Conservation (phyloP, 2,329 filamentous ascomycete genomes). For the Diaporthe caulivora region DNA sequence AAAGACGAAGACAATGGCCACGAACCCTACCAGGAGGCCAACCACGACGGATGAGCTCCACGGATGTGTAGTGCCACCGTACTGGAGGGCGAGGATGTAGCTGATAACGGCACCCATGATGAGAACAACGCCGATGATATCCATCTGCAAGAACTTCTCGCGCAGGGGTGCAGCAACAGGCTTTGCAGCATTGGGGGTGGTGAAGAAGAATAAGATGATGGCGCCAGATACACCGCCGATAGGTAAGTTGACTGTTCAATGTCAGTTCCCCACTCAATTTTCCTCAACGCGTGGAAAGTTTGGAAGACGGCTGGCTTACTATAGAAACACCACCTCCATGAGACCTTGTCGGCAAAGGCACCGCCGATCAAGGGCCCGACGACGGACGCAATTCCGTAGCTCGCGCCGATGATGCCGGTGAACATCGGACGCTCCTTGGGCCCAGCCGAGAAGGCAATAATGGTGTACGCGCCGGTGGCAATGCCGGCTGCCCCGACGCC, state of each 20-base stretch:
- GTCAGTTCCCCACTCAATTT: no score
- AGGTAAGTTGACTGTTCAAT: conserved; percentile 45
- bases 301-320: conserved; percentile 8
- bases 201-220: conserved; percentile 51
- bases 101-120: conserved; percentile 54
- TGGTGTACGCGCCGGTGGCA: conserved; percentile 39
- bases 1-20: conserved; percentile 46
- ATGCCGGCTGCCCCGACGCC: conserved; percentile 40
- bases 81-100: conserved; percentile 57
- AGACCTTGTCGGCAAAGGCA: conserved; percentile 44
- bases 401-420: conserved; percentile 39
- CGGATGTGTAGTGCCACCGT: conserved; percentile 53
- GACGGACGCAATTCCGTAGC: conserved; percentile 43
- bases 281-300: no score
- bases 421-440: conserved; percentile 42
- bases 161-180: conserved; percentile 46
- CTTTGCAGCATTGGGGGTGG: conserved; percentile 49
- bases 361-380: conserved; percentile 46
- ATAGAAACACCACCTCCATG: conserved; percentile 49
- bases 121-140: conserved; percentile 53
- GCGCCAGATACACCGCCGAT: conserved; percentile 45
- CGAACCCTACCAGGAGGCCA: conserved; percentile 50
- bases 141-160: conserved; percentile 58
- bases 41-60: conserved; percentile 53
- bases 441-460: conserved; percentile 42